Base-by-base conservation (phyloP, 495 filamentous ascomycete species). In the Neurospora terricola region DNA sequence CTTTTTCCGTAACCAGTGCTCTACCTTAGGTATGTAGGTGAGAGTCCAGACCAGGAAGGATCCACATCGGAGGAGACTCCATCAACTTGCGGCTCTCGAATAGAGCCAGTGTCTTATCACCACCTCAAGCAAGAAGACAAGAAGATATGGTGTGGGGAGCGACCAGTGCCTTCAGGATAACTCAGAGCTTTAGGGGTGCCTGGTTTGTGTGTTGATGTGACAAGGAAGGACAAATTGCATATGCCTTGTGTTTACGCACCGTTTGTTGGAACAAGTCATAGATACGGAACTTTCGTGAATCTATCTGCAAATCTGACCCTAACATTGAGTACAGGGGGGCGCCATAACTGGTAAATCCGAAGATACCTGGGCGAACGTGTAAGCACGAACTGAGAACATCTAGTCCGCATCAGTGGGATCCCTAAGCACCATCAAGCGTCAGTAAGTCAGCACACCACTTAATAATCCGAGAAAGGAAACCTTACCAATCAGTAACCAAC, bases 401-500 rank as follows among this genome's bases (percentile, higher is more conserved):
- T 59, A 66, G 54, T 34, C 54, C 23, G 54, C 54, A 34, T 66
- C 54, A 66, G 54, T 66, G 34, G 54, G 54, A 18, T 66, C 54
- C 27, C 54, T 66, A 30, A 8, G 2, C 7, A 34, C 54, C 54
- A 6, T 34, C 30, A 66, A 36, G 23, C 14, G 23, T 66, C 54
- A 66, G 14, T 27, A 27, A 36, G 54, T 66, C 54, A 66, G 27
- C 54, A 30, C 23, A 66, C 27, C 54, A 62, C 21, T 30, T 11
- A 8, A 62, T 6, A 23, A 62, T 62, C 12, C 16, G 12, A 62
- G 54, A 34, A 11, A 66, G 8, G 6, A 8, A 40, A 37, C 37
- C 82, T 76, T 73, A 87, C 88, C 89, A 83, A 72, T 87, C 84
- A 21, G 88, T 91, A 34, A 91, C 87, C 11, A 91, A 81, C 76